Conservation (phyloP, 306 rosid genomes). For the Oxytropis ochrocephala region DNA sequence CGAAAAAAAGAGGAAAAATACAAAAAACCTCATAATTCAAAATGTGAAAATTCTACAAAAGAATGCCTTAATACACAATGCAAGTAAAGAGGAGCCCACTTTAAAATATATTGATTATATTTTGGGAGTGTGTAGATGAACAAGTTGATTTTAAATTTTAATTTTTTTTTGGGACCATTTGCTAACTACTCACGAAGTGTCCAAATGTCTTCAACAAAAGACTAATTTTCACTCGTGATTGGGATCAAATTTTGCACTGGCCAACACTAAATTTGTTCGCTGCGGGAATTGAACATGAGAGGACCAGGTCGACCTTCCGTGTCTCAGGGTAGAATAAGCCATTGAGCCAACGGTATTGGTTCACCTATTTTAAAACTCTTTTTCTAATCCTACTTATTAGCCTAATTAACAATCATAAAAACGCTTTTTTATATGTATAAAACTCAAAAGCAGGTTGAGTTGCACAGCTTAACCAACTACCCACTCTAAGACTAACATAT, state of each 20-base stretch:
- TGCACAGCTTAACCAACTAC: slow-evolving; percentile 40
- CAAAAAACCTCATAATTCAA: background rate
- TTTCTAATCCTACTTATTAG: background rate
- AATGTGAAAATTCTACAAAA: slow-evolving; percentile 2
- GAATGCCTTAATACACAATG: slow-evolving; percentile 34
- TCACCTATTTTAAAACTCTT: background rate
- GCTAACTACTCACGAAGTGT: too few relatives aligned
- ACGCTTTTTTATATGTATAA: background rate
- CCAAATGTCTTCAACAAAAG: too few relatives aligned
- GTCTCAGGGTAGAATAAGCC: too few relatives aligned
- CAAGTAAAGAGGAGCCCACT: slow-evolving; percentile 30
- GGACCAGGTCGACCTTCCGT: too few relatives aligned
- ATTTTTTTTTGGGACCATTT: too few relatives aligned
- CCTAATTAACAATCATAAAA: background rate
- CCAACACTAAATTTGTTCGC: too few relatives aligned
- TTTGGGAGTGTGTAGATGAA: slow-evolving; percentile 15
- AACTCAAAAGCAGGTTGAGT: slow-evolving; percentile 26
- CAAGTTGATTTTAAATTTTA: background rate
- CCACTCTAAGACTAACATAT: slow-evolving; percentile 30
- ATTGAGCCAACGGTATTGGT: too few relatives aligned
- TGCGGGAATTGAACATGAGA: too few relatives aligned
- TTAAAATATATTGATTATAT: background rate
- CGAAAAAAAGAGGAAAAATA: background rate
- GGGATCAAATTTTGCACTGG: too few relatives aligned
- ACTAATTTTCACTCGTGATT: too few relatives aligned